Conservation (phyloP, 2,329 filamentous ascomycete genomes). For the Venturia effusa region DNA sequence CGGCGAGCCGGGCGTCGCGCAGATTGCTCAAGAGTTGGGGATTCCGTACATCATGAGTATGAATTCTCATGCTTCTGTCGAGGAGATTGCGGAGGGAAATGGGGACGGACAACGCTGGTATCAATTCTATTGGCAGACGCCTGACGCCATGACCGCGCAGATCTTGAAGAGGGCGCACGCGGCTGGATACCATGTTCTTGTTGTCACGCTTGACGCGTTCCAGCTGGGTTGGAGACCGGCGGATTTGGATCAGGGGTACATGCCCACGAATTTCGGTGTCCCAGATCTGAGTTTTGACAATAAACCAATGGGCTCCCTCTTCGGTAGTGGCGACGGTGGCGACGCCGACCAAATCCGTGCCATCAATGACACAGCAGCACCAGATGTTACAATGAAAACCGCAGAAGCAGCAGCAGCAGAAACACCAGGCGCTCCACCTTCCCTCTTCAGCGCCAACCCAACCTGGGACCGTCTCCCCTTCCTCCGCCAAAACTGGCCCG, state of each 20-base stretch:
- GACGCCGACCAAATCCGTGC: neutral
- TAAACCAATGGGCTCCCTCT: neutral
- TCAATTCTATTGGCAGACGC: slow-evolving; percentile 65
- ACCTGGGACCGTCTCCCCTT: slow-evolving; percentile 25
- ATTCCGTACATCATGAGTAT: slow-evolving; percentile 60
- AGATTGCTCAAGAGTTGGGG: slow-evolving; percentile 47
- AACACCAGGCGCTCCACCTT: neutral
- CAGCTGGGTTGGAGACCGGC: slow-evolving; percentile 56
- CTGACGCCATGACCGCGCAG: slow-evolving; percentile 54
- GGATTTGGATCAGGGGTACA: slow-evolving; percentile 49
- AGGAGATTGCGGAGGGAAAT: slow-evolving; percentile 52
- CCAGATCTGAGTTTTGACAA: neutral
- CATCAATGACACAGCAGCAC: neutral
- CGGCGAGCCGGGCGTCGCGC: slow-evolving; percentile 52
- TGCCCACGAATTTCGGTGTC: neutral
- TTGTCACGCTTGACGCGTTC: slow-evolving; percentile 66
- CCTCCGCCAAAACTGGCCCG: slow-evolving; percentile 25
- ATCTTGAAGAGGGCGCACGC: slow-evolving; percentile 51
- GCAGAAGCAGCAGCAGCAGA: neutral
- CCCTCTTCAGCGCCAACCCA: slow-evolving; percentile 25
- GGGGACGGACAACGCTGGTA: slow-evolving; percentile 54
- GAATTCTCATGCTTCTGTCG: slow-evolving; percentile 51
- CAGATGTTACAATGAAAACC: neutral
- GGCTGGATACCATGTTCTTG: slow-evolving; percentile 52
- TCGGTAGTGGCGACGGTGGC: neutral